phyloP scores from a whole-genome alignment of 331 rosid genomes.

The Malus hybrid region DNA sequence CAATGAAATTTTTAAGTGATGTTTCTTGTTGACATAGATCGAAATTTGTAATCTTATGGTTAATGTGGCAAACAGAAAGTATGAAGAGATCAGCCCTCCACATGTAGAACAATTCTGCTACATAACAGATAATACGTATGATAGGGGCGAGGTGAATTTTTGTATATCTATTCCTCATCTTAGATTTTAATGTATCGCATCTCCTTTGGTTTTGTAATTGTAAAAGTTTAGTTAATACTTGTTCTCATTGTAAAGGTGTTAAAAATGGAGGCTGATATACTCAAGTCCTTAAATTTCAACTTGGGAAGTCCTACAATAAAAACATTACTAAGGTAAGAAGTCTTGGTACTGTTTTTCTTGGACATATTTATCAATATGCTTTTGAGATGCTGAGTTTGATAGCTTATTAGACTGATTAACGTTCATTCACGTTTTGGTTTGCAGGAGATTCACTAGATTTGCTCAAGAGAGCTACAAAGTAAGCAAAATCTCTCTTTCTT shows the following conservation, averaged over 20 bases:
- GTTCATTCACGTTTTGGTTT: conserved; percentile 7
- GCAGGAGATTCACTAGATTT: conserved; percentile 56
- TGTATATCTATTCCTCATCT: not conserved
- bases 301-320: conserved; percentile 79
- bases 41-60: not conserved
- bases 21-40: not conserved
- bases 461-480: conserved; percentile 51
- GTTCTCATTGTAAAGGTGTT: conserved; percentile 42
- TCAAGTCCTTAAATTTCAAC: conserved; percentile 63
- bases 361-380: not conserved
- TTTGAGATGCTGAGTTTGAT: not conserved
- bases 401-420: conserved; percentile 3
- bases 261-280: conserved; percentile 78
- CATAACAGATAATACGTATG: conserved; percentile 71
- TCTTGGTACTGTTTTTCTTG: not conserved
- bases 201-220: not conserved
- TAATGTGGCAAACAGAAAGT: conserved; percentile 45
- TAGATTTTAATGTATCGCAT: not conserved
- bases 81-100: conserved; percentile 86
- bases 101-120: conserved; percentile 73
- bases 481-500: not conserved
- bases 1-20: not conserved
- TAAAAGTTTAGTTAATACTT: not conserved
- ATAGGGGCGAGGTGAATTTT: conserved; percentile 56
- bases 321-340: conserved; percentile 66